Base-by-base conservation (phyloP, 805 yeast genomes). In the Yamadazyma kitorensis region DNA sequence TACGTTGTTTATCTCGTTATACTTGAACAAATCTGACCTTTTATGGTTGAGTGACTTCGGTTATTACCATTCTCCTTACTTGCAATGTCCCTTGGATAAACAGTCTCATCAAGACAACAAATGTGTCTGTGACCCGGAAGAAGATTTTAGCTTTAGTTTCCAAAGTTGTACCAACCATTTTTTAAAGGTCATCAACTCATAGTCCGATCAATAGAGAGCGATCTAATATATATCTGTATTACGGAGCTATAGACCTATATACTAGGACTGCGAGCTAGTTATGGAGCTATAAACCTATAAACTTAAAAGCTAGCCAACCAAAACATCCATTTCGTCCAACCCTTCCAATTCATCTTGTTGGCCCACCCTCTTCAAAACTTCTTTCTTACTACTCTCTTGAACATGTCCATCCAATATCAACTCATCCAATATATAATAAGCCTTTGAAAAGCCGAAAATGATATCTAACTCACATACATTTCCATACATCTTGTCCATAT, bases 391-490 rank as follows among this genome's bases (percentile, higher is more conserved):
- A 27, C 86, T 75, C 54, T 93, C 98, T 44, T 85, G 84, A 14
- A 93, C 59, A 31, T 82, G 80, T 0, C 98, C 98, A 47, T 89
- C 96, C 31, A 91, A 73, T 31, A 93, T 60, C 47, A 93, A 68
- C 57, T 93, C 98, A 57, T 93, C 96, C 44, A 93, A 66, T 9
- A 93, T 82, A 59, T 86, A 85, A 57, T 93, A 93, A 0, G 98
- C 97, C 54, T 86, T 84, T 48, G 85, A 86, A 63, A 93, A 93
- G 52, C 94, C 93, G 74, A 93, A 93, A 31, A 93, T 93, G 43
- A 93, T 93, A 62, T 93, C 98, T 50, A 93, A 69, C 57, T 93
- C 98, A 61, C 97, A 88, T 12, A 93, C 98, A 52, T 87, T 91
- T 9, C 96, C 97, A 55, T 86, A 93, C 40, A 88, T 79, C 48